A percentile compares a stretch with the other conserved stretches of the same genome.
These are phyloP conservation scores for Cornus controversa DNA, from an alignment of 148 eudicot species.

Conservation along the genomic window DNA sequence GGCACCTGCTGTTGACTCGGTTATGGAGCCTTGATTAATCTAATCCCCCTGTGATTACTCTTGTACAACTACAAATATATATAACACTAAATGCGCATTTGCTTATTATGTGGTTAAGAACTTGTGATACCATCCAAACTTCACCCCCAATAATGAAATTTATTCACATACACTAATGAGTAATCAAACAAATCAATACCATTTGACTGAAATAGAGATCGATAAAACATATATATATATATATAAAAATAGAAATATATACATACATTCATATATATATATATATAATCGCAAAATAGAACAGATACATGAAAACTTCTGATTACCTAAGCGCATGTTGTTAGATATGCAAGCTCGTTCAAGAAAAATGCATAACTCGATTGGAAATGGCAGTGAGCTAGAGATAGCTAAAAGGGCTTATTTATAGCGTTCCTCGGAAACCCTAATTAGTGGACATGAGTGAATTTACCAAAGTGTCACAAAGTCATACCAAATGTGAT, in stretches of 20 bases:
- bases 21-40: constrained; percentile 24
- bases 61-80: not conserved
- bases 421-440: not conserved
- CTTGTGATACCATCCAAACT: too few relatives aligned
- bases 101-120: too few relatives aligned
- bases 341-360: too few relatives aligned
- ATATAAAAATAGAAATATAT: too few relatives aligned
- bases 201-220: too few relatives aligned
- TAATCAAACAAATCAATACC: not conserved
- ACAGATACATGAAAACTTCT: not conserved
- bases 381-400: not conserved
- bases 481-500: not conserved
- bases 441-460: not conserved
- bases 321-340: not conserved
- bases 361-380: not conserved
- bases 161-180: not conserved
- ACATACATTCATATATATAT: too few relatives aligned
- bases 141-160: too few relatives aligned
- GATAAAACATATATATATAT: too few relatives aligned
- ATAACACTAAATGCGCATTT: too few relatives aligned
- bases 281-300: not conserved
- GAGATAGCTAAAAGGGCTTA: not conserved
- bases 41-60: too few relatives aligned
- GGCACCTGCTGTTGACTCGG: constrained; percentile 48
- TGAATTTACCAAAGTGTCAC: not conserved